Percentiles rank a stretch among this genome's conserved stretches.
Evolutionary conservation across 148 eudicot genomes (phyloP).

Genomic region (Rhododendron ferrugineum): DNA sequence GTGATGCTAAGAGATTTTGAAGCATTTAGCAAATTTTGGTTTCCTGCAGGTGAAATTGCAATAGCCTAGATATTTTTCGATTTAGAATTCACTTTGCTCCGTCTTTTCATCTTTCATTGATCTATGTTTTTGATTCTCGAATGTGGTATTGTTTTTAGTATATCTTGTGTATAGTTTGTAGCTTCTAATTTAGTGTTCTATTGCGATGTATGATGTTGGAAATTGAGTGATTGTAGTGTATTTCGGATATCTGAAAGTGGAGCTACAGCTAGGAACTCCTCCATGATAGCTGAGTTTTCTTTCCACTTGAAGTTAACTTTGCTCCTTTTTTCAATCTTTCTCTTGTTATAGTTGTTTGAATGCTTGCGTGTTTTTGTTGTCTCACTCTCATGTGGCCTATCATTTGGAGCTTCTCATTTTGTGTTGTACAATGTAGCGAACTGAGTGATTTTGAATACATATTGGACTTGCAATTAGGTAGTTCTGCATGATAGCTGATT

Average conservation of each 20-base stretch:
- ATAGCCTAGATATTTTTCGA: background rate
- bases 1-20: background rate
- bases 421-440: background rate
- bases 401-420: background rate
- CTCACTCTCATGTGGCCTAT: background rate
- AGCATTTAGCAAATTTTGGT: background rate
- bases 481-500: background rate
- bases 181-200: background rate
- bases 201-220: background rate
- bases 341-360: background rate
- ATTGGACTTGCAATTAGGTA: background rate
- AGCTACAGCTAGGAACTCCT: background rate
- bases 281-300: background rate
- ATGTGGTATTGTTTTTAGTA: background rate
- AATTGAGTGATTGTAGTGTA: background rate
- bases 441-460: background rate
- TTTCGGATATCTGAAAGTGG: slow-evolving; percentile 1
- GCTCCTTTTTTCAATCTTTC: background rate
- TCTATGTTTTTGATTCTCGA: background rate
- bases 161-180: background rate
- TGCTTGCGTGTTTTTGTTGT: background rate
- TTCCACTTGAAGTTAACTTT: background rate
- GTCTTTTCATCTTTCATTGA: background rate
- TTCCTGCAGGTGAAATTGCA: background rate
- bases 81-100: background rate